These are phyloP conservation scores for Podospora didyma DNA, from an alignment of 495 filamentous ascomycete genomes.

Conservation along the genomic window DNA sequence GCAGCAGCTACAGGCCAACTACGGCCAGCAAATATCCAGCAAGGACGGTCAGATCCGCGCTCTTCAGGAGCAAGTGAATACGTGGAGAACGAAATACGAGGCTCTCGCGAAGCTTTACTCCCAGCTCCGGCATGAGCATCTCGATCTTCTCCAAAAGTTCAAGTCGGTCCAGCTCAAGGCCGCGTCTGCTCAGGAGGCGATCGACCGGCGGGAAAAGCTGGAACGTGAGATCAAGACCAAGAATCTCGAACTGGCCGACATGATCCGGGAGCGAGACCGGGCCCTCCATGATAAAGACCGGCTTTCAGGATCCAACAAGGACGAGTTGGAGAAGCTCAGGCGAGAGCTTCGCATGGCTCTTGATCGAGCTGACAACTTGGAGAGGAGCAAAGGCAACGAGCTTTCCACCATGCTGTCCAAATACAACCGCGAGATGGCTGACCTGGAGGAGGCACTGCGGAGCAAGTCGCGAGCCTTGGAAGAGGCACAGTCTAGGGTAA, in stretches of 20 bases:
- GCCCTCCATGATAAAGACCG: conserved; percentile 93
- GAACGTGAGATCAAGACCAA: conserved; percentile 98
- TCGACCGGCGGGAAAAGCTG: conserved; percentile 89
- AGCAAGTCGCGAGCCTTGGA: conserved; percentile 85
- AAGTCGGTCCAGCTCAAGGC: conserved; percentile 95
- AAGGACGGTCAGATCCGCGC: conserved; percentile 93
- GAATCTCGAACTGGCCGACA: conserved; percentile 95
- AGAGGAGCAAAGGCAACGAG: conserved; percentile 88
- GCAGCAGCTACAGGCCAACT: conserved; percentile 72
- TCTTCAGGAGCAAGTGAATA: conserved; percentile 91
- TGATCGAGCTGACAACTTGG: conserved; percentile 89
- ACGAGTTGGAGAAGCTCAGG: conserved; percentile 93
- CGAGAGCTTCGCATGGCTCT: conserved; percentile 91
- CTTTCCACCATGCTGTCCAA: conserved; percentile 89
- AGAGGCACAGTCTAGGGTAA: conserved; percentile 70
- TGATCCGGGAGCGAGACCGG: conserved; percentile 95
- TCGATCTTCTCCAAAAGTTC: conserved; percentile 90
- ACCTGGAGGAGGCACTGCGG: conserved; percentile 87
- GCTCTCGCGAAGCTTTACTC: conserved; percentile 95
- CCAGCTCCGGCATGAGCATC: conserved; percentile 89
- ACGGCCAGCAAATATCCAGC: conserved; percentile 77
- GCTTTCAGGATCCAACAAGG: conserved; percentile 75
- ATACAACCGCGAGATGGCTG: conserved; percentile 95
- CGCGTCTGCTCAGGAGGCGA: conserved; percentile 93
- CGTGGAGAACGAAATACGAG: conserved; percentile 96